Evolutionary conservation across 1,284 basidiomycete genomes (phyloP).

Genomic region (Apiotrichum montevideense): DNA sequence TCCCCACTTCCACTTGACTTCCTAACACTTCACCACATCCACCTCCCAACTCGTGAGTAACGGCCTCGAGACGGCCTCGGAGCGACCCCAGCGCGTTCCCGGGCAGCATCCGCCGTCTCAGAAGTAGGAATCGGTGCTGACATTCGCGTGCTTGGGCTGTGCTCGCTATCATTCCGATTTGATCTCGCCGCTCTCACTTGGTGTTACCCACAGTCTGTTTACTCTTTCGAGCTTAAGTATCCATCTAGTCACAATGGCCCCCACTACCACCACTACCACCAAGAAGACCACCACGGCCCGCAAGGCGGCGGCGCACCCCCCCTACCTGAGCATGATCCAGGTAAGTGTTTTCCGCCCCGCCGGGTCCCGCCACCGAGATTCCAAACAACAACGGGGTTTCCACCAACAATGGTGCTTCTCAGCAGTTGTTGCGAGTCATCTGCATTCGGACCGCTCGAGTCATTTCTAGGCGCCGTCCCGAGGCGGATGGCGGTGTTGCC

Average conservation of each 20-base stretch:
- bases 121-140: too few species aligned
- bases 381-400: too few species aligned
- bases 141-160: not conserved
- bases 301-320: constrained; percentile 44
- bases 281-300: constrained; percentile 38
- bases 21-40: not conserved
- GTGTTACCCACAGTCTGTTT: not conserved
- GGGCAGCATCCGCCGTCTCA: not conserved
- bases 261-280: constrained; percentile 24
- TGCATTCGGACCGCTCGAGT: not conserved
- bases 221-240: not conserved
- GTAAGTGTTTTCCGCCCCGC: constrained; percentile 28
- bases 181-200: not conserved
- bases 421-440: not conserved
- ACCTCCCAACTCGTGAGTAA: not conserved
- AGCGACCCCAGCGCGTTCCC: not conserved
- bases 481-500: too few species aligned
- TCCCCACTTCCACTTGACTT: not conserved
- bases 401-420: too few species aligned
- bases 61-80: not conserved
- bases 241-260: constrained; percentile 29
- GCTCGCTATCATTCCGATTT: constrained; percentile 3
- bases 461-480: not conserved
- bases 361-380: not conserved
- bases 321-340: constrained; percentile 49